phyloP scores from a whole-genome alignment of 2,329 filamentous ascomycete genomes.

The Pseudocercospora fuligena region DNA sequence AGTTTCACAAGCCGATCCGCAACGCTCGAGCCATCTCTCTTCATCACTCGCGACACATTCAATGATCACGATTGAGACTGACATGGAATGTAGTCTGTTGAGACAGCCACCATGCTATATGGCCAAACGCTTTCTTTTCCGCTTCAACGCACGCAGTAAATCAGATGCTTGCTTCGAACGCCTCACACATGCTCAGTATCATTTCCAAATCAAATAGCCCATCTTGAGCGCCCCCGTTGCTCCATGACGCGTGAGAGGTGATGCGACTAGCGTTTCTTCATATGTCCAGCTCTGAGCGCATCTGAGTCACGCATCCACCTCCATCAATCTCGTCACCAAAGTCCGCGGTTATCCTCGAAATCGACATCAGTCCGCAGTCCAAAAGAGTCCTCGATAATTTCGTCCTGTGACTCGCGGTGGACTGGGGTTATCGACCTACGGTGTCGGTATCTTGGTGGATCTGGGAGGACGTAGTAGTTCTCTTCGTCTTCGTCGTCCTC shows the following conservation, averaged over 20 bases:
- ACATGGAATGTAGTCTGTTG: neutral
- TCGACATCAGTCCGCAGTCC: neutral
- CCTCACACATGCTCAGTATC: neutral
- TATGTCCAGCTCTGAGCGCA: neutral
- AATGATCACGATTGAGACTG: neutral
- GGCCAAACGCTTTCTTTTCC: neutral
- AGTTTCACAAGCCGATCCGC: neutral
- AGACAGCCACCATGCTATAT: neutral
- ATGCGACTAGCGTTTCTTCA: neutral
- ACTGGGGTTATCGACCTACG: constrained; percentile 1
- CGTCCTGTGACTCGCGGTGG: constrained; percentile 13
- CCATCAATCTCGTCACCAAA: neutral
- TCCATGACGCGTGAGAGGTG: neutral
- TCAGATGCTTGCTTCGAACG: neutral
- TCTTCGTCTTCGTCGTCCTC: constrained; percentile 18
- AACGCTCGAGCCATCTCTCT: neutral
- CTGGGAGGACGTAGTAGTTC: neutral
- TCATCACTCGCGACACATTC: no score
- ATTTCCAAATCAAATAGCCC: neutral
- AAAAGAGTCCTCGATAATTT: constrained; percentile 22
- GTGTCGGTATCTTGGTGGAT: neutral
- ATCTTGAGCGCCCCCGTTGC: neutral
- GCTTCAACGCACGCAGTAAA: neutral
- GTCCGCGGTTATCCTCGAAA: neutral
- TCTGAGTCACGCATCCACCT: neutral